Conservation (phyloP, 768 basidiomycete genomes). For the Leucocoprinus birnbaumii region DNA sequence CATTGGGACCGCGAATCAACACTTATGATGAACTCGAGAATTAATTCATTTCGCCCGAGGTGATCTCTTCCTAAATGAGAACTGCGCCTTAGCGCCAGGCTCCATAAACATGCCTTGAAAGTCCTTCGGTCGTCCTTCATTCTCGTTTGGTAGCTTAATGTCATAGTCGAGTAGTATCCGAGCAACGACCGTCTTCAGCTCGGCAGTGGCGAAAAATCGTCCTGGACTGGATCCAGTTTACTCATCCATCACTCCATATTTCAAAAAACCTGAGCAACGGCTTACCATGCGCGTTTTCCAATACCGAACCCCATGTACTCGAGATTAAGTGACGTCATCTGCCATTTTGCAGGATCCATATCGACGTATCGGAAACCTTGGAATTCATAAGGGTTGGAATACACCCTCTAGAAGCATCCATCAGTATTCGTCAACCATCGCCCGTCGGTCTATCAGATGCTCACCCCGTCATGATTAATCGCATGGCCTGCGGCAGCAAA, state of each 20-base stretch:
- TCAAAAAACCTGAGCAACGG: neutral
- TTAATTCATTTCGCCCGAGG: no score
- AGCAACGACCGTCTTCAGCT: constrained; percentile 44
- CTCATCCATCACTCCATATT: neutral
- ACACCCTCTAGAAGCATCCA: constrained; percentile 17
- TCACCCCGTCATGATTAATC: constrained; percentile 22
- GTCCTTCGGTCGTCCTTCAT: neutral
- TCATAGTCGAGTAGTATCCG: constrained; percentile 40
- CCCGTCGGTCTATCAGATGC: no score
- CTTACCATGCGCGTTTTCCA: constrained; percentile 25
- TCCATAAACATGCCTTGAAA: no score
- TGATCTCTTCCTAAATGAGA: no score
- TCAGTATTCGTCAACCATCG: no score
- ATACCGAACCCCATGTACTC: constrained; percentile 31
- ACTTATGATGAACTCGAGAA: no score
- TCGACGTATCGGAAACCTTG: constrained; percentile 38
- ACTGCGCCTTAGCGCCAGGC: no score
- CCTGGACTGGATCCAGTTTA: constrained; percentile 22
- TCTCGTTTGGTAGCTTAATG: constrained; percentile 24
- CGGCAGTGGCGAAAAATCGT: constrained; percentile 40
- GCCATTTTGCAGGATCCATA: constrained; percentile 18
- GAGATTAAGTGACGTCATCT: constrained; percentile 22
- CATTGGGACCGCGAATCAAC: no score
- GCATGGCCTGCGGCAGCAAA: constrained; percentile 23
- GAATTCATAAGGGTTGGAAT: constrained; percentile 31